A percentile compares a stretch with the other conserved stretches of the same genome.
These are phyloP conservation scores for Zelopaecilomyces penicillatus DNA, from an alignment of 2,329 filamentous ascomycete species.

Conservation along the genomic window DNA sequence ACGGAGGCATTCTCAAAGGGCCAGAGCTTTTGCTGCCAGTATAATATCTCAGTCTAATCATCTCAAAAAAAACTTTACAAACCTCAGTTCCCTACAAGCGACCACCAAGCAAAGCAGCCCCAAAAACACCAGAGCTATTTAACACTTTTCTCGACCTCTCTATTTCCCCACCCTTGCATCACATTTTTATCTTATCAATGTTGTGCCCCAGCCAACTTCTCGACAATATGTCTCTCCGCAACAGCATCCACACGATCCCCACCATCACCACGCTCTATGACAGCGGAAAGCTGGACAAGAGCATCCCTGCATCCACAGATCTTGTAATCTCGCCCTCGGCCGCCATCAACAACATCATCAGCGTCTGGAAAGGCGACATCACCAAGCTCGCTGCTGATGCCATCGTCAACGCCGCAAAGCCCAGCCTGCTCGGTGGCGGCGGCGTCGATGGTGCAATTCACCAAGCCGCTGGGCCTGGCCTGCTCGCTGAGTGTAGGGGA, in stretches of 20 bases:
- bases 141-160: too few species aligned
- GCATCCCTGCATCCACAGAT: constrained; percentile 6
- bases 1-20: too few species aligned
- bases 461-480: constrained; percentile 60
- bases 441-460: constrained; percentile 90
- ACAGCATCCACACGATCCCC: constrained; percentile 45
- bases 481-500: constrained; percentile 62
- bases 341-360: constrained; percentile 60
- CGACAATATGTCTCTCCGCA: too few species aligned
- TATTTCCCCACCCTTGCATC: too few species aligned
- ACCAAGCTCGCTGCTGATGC: constrained; percentile 69
- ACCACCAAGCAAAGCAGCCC: too few species aligned
- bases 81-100: too few species aligned
- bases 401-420: constrained; percentile 91
- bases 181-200: too few species aligned
- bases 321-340: constrained; percentile 31
- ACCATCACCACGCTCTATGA: constrained; percentile 58
- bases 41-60: too few species aligned
- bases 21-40: too few species aligned
- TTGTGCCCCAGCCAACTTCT: too few species aligned
- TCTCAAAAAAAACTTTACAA: too few species aligned
- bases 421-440: constrained; percentile 70
- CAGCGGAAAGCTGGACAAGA: constrained; percentile 22
- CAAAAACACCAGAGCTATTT: too few species aligned
- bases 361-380: constrained; percentile 68